phyloP scores from a whole-genome alignment of 306 rosid species.

The Rosa chinensis region DNA sequence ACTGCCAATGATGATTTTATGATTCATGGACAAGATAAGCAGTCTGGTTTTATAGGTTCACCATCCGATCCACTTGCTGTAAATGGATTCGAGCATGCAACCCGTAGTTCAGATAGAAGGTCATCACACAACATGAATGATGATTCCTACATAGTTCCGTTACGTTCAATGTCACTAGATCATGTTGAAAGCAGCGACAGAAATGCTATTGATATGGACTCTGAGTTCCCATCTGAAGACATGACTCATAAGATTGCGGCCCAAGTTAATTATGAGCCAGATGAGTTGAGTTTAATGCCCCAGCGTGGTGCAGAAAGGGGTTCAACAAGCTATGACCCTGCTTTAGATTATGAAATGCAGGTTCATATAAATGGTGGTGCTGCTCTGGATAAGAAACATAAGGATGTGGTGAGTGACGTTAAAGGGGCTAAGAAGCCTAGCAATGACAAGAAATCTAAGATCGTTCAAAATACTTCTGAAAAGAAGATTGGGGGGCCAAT shows the following conservation, averaged over 20 bases:
- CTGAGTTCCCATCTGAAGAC: slow-evolving; percentile 67
- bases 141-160: slow-evolving; percentile 77
- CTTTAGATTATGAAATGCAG: slow-evolving; percentile 86
- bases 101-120: slow-evolving; percentile 51
- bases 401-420: slow-evolving; percentile 41
- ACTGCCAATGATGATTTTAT: slow-evolving; percentile 64
- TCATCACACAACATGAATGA: slow-evolving; percentile 56
- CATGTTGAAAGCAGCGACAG: slow-evolving; percentile 52
- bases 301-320: slow-evolving; percentile 69
- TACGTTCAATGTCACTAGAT: slow-evolving; percentile 55
- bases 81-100: slow-evolving; percentile 50
- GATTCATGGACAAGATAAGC: slow-evolving; percentile 48
- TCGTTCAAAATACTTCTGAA: slow-evolving; percentile 48
- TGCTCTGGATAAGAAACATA: slow-evolving; percentile 43
- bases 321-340: slow-evolving; percentile 70
- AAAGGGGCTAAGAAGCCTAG: slow-evolving; percentile 57
- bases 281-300: slow-evolving; percentile 84
- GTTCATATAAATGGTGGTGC: slow-evolving; percentile 40
- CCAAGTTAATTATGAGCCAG: slow-evolving; percentile 61
- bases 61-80: slow-evolving; percentile 49
- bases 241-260: slow-evolving; percentile 31
- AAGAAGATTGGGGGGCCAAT: slow-evolving; percentile 74
- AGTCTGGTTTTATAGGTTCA: slow-evolving; percentile 37
- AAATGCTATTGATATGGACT: slow-evolving; percentile 79
- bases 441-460: slow-evolving; percentile 66